A percentile compares a stretch with the other conserved stretches of the same genome.
phyloP scores from a whole-genome alignment of 352 stramenopile genomes.

The Pythium diclinum region DNA sequence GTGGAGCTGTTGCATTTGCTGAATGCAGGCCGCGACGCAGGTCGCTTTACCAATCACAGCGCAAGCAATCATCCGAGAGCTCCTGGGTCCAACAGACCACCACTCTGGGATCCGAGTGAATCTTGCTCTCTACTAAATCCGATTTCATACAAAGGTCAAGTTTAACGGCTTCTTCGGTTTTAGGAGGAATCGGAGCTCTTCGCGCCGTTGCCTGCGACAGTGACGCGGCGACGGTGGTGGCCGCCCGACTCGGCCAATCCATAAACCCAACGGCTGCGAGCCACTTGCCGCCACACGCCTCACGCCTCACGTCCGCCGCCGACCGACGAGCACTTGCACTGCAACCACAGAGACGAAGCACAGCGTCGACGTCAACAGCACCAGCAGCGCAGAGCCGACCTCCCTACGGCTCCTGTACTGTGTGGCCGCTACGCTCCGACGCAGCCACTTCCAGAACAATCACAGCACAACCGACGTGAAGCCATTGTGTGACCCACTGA shows the following conservation, averaged over 20 bases:
- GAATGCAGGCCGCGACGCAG: background rate
- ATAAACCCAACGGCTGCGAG: constrained; percentile 1
- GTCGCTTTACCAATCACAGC: constrained; percentile 1
- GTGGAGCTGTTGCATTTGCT: background rate
- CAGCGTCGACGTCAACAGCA: constrained; percentile 1
- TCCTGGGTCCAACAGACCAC: background rate
- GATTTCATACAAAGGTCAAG: background rate
- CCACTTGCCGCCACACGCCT: background rate
- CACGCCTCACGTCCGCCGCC: too few relatives aligned
- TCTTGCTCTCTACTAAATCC: constrained; percentile 1
- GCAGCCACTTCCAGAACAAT: background rate
- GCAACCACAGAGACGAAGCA: constrained; percentile 3
- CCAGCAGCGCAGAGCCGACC: background rate
- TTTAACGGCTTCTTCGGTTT: background rate
- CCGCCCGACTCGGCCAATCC: background rate
- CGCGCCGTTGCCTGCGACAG: constrained; percentile 5
- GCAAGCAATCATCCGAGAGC: background rate
- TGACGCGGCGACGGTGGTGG: constrained; percentile 8
- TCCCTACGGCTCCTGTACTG: background rate
- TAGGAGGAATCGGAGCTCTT: constrained; percentile 14
- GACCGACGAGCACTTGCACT: background rate
- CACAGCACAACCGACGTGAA: background rate
- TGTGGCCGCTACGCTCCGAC: background rate
- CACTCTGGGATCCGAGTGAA: background rate
- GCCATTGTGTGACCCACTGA: background rate